phyloP scores from a whole-genome alignment of 495 filamentous ascomycete genomes.

The Podospora pseudopauciseta region DNA sequence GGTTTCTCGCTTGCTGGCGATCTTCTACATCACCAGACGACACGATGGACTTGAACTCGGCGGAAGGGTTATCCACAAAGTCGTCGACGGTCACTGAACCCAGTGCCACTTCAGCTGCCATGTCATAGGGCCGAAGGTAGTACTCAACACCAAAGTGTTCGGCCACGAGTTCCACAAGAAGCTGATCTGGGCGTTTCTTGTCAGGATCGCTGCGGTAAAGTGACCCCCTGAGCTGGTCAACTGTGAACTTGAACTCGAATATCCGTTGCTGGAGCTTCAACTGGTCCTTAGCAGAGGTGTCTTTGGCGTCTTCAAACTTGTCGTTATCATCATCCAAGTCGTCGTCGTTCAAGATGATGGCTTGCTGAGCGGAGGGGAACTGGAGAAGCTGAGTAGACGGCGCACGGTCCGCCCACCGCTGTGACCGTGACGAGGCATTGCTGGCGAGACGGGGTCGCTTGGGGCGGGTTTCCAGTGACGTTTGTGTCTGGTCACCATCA shows the following conservation, averaged over 20 bases:
- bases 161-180: conserved; percentile 87
- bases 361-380: conserved; percentile 63
- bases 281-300: conserved; percentile 55
- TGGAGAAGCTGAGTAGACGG: conserved; percentile 40
- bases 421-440: conserved; percentile 36
- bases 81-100: conserved; percentile 90
- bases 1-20: conserved; percentile 63
- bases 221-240: conserved; percentile 87
- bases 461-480: conserved; percentile 31
- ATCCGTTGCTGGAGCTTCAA: conserved; percentile 77
- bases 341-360: conserved; percentile 75
- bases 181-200: conserved; percentile 67
- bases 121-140: conserved; percentile 82
- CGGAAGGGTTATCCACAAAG: conserved; percentile 80
- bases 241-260: conserved; percentile 94
- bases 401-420: conserved; percentile 28
- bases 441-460: conserved; percentile 54
- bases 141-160: conserved; percentile 85
- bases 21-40: conserved; percentile 79
- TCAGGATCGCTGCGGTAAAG: conserved; percentile 83
- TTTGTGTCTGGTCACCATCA: conserved; percentile 47
- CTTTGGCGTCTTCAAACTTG: conserved; percentile 58
- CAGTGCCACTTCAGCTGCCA: conserved; percentile 84
- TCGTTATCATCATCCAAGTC: conserved; percentile 63
- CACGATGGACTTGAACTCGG: conserved; percentile 94